Percentiles rank a stretch among this genome's conserved stretches.
Evolutionary conservation across 768 basidiomycete species (phyloP).

Genomic region (Pisolithus sp.): DNA sequence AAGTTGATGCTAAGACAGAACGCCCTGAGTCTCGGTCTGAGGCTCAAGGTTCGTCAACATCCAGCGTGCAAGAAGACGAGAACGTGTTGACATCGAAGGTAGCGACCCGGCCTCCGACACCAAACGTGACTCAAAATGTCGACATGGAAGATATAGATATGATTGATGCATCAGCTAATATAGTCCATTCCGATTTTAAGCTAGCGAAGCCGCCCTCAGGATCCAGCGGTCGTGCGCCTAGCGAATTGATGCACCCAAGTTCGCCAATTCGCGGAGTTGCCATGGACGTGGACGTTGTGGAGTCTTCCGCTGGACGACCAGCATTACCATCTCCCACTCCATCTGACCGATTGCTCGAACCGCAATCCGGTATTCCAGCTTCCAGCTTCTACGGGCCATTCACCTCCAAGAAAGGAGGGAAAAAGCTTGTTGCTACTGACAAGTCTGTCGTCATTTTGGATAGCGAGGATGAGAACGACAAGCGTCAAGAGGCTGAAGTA

Average conservation of each 20-base stretch:
- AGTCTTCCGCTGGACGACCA: background rate
- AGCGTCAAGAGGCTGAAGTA: slow-evolving; percentile 27
- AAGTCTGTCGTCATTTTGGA: slow-evolving; percentile 9
- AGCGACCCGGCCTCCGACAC: slow-evolving; percentile 17
- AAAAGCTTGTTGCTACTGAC: background rate
- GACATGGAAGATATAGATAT: slow-evolving; percentile 7
- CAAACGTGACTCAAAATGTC: slow-evolving; percentile 10
- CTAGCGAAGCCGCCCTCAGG: slow-evolving; percentile 5
- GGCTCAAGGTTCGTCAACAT: background rate
- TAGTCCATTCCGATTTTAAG: slow-evolving; percentile 13
- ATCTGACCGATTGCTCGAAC: slow-evolving; percentile 3
- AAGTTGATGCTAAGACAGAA: background rate
- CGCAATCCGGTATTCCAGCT: slow-evolving; percentile 10
- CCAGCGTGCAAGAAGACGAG: slow-evolving; percentile 8
- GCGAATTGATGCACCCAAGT: slow-evolving; percentile 12
- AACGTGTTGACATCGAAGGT: slow-evolving; percentile 11
- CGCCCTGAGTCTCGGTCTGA: background rate
- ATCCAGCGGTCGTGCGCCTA: slow-evolving; percentile 8
- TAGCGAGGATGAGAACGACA: slow-evolving; percentile 25
- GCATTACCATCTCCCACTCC: background rate
- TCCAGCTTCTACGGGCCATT: slow-evolving; percentile 18
- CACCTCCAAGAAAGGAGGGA: slow-evolving; percentile 1
- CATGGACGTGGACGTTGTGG: slow-evolving; percentile 23
- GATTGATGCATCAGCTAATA: slow-evolving; percentile 4
- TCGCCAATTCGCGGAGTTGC: slow-evolving; percentile 7